These are phyloP conservation scores for Xylaria sp. DNA, from an alignment of 2,329 filamentous ascomycete genomes.

Conservation along the genomic window DNA sequence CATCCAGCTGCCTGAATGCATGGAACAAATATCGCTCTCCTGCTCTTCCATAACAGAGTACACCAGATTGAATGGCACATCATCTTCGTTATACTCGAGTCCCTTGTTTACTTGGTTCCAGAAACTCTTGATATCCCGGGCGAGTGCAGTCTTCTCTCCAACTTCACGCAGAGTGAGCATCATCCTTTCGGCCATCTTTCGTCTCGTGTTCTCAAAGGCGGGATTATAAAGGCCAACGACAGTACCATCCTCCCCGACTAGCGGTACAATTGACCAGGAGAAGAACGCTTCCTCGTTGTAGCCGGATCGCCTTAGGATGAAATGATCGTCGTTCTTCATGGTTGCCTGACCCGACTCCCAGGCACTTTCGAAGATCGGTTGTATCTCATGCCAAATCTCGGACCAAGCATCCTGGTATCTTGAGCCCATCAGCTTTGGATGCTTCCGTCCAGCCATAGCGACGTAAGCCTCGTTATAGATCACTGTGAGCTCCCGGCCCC, in stretches of 20 bases:
- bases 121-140: constrained; percentile 78
- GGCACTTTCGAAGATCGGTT: constrained; percentile 75
- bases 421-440: constrained; percentile 79
- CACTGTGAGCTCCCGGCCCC: constrained; percentile 75
- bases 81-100: constrained; percentile 77
- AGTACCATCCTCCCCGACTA: constrained; percentile 78
- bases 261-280: constrained; percentile 82
- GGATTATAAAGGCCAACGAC: constrained; percentile 84
- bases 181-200: constrained; percentile 80
- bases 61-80: constrained; percentile 80
- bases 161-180: constrained; percentile 84
- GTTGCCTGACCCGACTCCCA: constrained; percentile 78
- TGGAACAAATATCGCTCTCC: constrained; percentile 77
- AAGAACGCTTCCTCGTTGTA: constrained; percentile 85
- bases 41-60: constrained; percentile 79
- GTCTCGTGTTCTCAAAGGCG: constrained; percentile 81
- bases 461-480: constrained; percentile 81
- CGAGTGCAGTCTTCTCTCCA: constrained; percentile 77
- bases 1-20: constrained; percentile 73
- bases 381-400: constrained; percentile 79
- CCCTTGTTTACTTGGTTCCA: constrained; percentile 77
- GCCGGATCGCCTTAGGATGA: constrained; percentile 76
- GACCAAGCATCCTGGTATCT: constrained; percentile 75
- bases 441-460: constrained; percentile 78
- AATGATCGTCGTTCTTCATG: constrained; percentile 84